These are phyloP conservation scores for Aspergillus egyptiacus DNA, from an alignment of 495 filamentous ascomycete genomes.

Conservation along the genomic window DNA sequence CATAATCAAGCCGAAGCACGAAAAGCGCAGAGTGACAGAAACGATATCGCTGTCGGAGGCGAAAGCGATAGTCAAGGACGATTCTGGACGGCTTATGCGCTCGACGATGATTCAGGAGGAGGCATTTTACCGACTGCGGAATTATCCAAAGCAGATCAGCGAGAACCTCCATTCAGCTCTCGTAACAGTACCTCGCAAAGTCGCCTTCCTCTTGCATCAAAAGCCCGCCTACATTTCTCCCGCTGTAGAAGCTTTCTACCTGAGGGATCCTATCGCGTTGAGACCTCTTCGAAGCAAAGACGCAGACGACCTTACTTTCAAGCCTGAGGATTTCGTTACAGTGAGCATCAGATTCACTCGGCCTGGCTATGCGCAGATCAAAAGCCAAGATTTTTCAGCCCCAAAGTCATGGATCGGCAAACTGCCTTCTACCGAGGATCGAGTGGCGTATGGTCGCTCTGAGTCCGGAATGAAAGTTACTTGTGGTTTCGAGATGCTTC, in stretches of 20 bases:
- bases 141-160: constrained; percentile 70
- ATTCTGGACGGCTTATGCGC: constrained; percentile 51
- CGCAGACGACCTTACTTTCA: constrained; percentile 49
- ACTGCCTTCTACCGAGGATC: constrained; percentile 31
- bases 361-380: constrained; percentile 84
- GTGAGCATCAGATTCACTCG: constrained; percentile 76
- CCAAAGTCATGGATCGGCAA: constrained; percentile 56
- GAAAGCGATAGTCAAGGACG: constrained; percentile 47
- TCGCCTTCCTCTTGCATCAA: constrained; percentile 73
- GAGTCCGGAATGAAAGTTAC: constrained; percentile 86
- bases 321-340: constrained; percentile 71
- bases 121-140: constrained; percentile 78
- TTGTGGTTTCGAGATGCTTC: constrained; percentile 86
- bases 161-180: constrained; percentile 65
- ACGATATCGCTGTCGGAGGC: constrained; percentile 57
- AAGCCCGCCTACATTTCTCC: constrained; percentile 69
- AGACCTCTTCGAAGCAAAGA: constrained; percentile 56
- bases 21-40: constrained; percentile 31
- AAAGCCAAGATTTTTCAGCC: constrained; percentile 74
- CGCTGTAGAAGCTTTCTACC: constrained; percentile 86
- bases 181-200: constrained; percentile 68
- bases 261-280: constrained; percentile 76
- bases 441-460: constrained; percentile 38
- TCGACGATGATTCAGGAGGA: constrained; percentile 73
- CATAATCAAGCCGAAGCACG: constrained; percentile 58